Evolutionary conservation across 106 monocot species (phyloP), one percentile per base, ranked within the genome.

Genomic region (Iris macrosiphon): DNA sequence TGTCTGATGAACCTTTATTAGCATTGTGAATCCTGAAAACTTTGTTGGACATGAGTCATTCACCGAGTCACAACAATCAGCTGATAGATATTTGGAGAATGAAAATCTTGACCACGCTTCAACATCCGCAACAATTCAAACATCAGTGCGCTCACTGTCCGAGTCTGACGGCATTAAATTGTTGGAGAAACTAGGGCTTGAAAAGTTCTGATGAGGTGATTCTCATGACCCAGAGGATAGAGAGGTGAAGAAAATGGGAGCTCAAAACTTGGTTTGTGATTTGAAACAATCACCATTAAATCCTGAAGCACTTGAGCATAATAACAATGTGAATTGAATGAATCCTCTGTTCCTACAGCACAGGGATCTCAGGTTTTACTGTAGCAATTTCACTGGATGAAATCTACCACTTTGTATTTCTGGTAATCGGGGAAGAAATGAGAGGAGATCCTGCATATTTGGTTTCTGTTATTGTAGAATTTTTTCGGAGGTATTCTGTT

Each of bases 351-450:
- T 68, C n/a, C n/a, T n/a, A n/a, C n/a, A n/a, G n/a, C n/a, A n/a
- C 30, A 62, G 31, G 72, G 29, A 52, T 49, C 83, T 53, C 64
- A 71, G 40, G 16, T 41, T 38, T 63, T 19, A 75, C 55, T 59
- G 77, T 73, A 16, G 78, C 77, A 55, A 80, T 90, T 75, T 90
- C 96, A 48, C 96, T 83, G 3, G 75, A 77, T 66, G 96, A 98
- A 64, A 72, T 98, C 66, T 87, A 70, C 65, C 53, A 72, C 45
- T 80, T 65, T 65, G 90, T 98, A 20, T 80, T 98, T 75, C n/a
- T n/a, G n/a, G 28, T 61, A 13, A 69, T 98, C 41, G 96, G 90
- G 64, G 96, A 98, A 62, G 90, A 83, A 72, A 86, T 98, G 83
- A 59, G 59, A 35, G 83, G 73, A 49, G 96, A 98, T 32, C 89